Conservation (phyloP, 2,329 filamentous ascomycete species). For the Aspergillus hiratsukae region DNA sequence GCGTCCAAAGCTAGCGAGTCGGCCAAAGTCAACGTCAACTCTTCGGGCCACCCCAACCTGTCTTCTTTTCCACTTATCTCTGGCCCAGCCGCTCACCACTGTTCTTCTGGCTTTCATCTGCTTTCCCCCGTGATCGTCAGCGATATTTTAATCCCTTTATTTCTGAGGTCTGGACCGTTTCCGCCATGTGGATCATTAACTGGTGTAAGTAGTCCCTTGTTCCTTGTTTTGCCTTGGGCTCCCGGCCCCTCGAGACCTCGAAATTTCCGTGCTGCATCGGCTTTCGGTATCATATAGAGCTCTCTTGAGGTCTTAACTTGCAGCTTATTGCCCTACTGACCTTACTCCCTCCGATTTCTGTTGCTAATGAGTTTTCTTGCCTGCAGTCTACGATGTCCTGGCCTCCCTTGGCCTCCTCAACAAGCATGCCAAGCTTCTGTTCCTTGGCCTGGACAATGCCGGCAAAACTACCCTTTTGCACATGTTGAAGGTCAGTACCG, state of each 20-base stretch:
- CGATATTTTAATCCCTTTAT: conserved; percentile 7
- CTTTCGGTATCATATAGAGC: background rate
- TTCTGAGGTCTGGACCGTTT: conserved; percentile 7
- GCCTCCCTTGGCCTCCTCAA: conserved; percentile 83
- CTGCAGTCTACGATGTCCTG: conserved; percentile 78
- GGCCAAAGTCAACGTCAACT: conserved; percentile 22
- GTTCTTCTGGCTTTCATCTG: conserved; percentile 10
- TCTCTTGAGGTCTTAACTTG: background rate
- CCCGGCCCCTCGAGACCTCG: background rate
- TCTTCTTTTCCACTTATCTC: conserved; percentile 25
- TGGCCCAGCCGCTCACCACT: conserved; percentile 11
- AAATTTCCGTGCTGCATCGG: background rate
- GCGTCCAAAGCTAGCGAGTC: conserved; percentile 10
- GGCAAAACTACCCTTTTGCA: conserved; percentile 92
- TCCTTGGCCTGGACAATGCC: conserved; percentile 89
- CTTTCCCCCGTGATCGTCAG: background rate
- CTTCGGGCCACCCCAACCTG: conserved; percentile 19
- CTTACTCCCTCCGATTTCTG: background rate
- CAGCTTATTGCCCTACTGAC: background rate
- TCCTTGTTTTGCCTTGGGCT: conserved; percentile 5
- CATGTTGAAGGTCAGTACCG: conserved; percentile 77
- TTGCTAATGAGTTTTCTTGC: background rate
- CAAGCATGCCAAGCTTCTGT: conserved; percentile 93
- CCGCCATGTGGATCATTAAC: conserved; percentile 83
- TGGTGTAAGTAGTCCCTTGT: conserved; percentile 65